These are phyloP conservation scores for Cenococcum geophilum DNA, from an alignment of 495 filamentous ascomycete genomes.

Conservation along the genomic window DNA sequence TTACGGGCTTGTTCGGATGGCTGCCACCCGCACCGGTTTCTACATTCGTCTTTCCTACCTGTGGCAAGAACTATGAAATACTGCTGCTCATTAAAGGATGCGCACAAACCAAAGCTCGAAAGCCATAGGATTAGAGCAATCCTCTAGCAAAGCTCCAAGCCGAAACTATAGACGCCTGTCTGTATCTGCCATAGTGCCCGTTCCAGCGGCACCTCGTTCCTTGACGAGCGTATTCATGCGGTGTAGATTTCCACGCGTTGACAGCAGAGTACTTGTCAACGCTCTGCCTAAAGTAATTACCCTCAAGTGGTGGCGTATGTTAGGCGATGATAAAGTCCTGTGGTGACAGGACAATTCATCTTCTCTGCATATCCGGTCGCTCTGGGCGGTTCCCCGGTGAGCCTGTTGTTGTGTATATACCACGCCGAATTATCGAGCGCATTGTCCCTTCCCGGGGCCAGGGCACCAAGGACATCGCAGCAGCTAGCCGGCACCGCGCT, in stretches of 20 bases:
- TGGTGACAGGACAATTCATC: background rate
- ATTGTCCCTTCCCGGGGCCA: conserved; percentile 14
- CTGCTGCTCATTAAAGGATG: too few relatives aligned
- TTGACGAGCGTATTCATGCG: background rate
- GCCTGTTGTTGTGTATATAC: conserved; percentile 24
- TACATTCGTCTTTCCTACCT: too few relatives aligned
- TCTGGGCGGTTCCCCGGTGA: conserved; percentile 22
- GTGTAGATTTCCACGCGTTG: background rate
- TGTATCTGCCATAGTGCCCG: too few relatives aligned
- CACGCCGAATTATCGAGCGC: conserved; percentile 12
- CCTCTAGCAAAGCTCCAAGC: too few relatives aligned
- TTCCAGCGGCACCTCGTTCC: too few relatives aligned
- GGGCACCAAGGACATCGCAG: conserved; percentile 26
- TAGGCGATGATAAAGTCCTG: background rate
- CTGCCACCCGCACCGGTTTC: too few relatives aligned
- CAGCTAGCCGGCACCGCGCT: conserved; percentile 18
- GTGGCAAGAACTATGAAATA: too few relatives aligned
- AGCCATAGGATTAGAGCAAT: too few relatives aligned
- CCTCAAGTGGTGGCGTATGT: background rate
- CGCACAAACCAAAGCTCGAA: too few relatives aligned
- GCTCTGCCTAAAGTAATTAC: background rate
- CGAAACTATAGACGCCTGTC: too few relatives aligned
- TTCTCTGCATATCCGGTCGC: background rate
- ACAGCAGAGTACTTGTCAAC: background rate
- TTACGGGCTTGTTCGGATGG: too few relatives aligned